A percentile compares a stretch with the other conserved stretches of the same genome.
Conservation (phyloP, 179 eudicot genomes). For the Heliamphora pulchella region DNA sequence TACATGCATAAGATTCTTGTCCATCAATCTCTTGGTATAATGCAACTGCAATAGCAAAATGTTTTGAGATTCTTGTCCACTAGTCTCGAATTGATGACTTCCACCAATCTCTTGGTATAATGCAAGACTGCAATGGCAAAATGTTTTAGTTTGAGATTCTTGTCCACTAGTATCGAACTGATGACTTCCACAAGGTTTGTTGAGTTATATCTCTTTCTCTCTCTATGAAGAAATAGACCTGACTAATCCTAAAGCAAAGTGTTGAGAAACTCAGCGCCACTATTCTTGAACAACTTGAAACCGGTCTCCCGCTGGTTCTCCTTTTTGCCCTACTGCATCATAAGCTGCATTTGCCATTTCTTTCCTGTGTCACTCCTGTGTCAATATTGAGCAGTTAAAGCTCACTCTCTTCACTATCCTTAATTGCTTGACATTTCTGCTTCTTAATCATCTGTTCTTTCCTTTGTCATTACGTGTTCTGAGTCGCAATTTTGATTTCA, state of each 20-base stretch:
- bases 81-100: too few relatives aligned
- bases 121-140: neutral
- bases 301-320: neutral
- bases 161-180: too few relatives aligned
- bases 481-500: too few relatives aligned
- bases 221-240: too few relatives aligned
- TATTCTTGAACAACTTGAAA: too few relatives aligned
- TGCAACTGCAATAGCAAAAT: neutral
- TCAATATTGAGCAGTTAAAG: neutral
- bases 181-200: too few relatives aligned
- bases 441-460: too few relatives aligned
- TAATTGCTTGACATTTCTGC: too few relatives aligned
- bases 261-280: neutral
- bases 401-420: neutral
- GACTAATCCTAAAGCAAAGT: neutral
- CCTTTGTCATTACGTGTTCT: too few relatives aligned
- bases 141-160: too few relatives aligned
- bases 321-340: neutral
- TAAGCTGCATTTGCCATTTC: slow-evolving; percentile 10
- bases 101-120: neutral
- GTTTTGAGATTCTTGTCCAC: too few relatives aligned
- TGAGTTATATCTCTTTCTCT: too few relatives aligned
- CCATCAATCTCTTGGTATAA: neutral
- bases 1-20: neutral
- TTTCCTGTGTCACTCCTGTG: neutral